Percentiles rank a stretch among this genome's conserved stretches.
These are phyloP conservation scores for Penicillium steckii DNA, from an alignment of 495 filamentous ascomycete genomes.

Conservation along the genomic window DNA sequence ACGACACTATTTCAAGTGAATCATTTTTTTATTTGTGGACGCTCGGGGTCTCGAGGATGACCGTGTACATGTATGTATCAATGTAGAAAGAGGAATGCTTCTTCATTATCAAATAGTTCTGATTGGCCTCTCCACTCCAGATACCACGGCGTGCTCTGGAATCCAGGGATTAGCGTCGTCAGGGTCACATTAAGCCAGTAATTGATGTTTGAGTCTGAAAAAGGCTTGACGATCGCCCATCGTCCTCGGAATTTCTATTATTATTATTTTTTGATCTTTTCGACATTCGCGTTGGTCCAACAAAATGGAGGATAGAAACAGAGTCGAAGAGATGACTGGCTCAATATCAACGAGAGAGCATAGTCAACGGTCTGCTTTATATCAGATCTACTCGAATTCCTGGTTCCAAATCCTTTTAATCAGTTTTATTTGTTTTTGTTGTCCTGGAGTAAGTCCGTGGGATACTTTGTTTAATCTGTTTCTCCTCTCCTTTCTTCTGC, in stretches of 20 bases:
- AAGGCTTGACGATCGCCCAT: neutral
- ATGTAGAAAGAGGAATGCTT: too few species aligned
- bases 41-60: neutral
- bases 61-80: neutral
- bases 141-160: slow-evolving; percentile 10
- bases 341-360: neutral
- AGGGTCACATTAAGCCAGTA: neutral
- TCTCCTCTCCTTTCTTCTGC: too few species aligned
- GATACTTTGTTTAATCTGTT: neutral
- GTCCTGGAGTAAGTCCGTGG: slow-evolving; percentile 54
- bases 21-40: neutral
- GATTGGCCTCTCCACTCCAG: slow-evolving; percentile 7
- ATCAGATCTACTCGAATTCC: slow-evolving; percentile 30
- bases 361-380: slow-evolving; percentile 8
- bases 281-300: neutral
- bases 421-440: slow-evolving; percentile 74
- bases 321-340: neutral
- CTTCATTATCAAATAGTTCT: neutral
- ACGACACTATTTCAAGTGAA: too few species aligned
- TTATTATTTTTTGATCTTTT: neutral
- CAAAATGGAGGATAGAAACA: slow-evolving; percentile 13
- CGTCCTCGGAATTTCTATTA: neutral
- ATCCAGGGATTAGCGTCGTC: slow-evolving; percentile 11
- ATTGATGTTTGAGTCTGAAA: neutral
- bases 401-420: slow-evolving; percentile 48